A percentile compares a stretch with the other conserved stretches of the same genome.
Conservation (phyloP, 2,329 filamentous ascomycete genomes). For the Aspergillus awamori region DNA sequence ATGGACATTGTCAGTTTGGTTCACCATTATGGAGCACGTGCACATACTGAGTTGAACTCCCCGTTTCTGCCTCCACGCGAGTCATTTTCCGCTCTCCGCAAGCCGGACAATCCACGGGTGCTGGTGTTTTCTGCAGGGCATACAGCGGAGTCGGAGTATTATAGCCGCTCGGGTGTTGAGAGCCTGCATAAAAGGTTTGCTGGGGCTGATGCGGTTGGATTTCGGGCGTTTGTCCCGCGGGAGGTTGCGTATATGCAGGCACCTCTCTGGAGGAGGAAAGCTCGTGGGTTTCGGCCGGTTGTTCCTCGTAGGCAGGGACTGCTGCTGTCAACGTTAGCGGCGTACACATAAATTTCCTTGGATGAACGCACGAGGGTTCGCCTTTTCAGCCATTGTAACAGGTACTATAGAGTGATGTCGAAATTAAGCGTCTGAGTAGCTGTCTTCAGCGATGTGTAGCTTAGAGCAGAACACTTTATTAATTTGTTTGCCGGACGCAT, state of each 20-base stretch:
- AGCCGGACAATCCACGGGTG: constrained; percentile 52
- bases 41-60: constrained; percentile 36
- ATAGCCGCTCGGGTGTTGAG: constrained; percentile 27
- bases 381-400: constrained; percentile 4
- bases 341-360: too few relatives aligned
- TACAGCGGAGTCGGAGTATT: constrained; percentile 29
- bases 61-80: constrained; percentile 23
- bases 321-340: constrained; percentile 1
- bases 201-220: not conserved
- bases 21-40: not conserved
- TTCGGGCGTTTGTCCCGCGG: not conserved
- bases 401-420: not conserved
- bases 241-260: not conserved
- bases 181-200: constrained; percentile 5
- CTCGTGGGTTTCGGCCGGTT: not conserved
- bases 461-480: too few relatives aligned
- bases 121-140: constrained; percentile 35
- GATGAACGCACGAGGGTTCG: not conserved
- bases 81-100: constrained; percentile 47
- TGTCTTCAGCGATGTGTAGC: not conserved
- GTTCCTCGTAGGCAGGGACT: not conserved
- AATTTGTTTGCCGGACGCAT: not conserved
- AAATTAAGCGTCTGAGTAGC: not conserved
- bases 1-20: not conserved
- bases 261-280: not conserved